Conservation (phyloP, 495 filamentous ascomycete genomes). For the Penicillium herquei region DNA sequence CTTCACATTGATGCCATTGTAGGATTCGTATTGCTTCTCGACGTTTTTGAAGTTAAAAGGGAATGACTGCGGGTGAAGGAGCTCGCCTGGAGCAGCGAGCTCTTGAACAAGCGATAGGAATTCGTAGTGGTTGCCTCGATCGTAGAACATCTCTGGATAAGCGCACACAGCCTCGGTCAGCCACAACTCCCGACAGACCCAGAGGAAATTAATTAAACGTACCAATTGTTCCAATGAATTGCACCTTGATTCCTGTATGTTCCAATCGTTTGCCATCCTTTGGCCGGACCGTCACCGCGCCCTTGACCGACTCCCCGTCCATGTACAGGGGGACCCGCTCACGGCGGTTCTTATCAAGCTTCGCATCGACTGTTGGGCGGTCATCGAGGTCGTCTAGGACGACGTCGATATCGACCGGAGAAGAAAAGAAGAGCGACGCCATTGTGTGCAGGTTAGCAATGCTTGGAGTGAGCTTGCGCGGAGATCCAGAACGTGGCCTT, state of each 20-base stretch:
- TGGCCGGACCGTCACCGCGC: constrained; percentile 87
- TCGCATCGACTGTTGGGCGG: constrained; percentile 91
- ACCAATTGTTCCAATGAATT: constrained; percentile 99
- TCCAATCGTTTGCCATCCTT: constrained; percentile 98
- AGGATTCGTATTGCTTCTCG: constrained; percentile 99
- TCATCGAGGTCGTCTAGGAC: constrained; percentile 95
- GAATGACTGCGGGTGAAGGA: constrained; percentile 97
- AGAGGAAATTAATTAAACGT: constrained; percentile 8
- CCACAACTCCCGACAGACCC: not conserved
- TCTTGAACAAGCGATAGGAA: constrained; percentile 96
- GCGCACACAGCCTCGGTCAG: not conserved
- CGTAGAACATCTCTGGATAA: constrained; percentile 92
- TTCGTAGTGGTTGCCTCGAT: constrained; percentile 98
- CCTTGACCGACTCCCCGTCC: constrained; percentile 98
- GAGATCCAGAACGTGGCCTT: constrained; percentile 22
- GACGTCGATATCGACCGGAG: constrained; percentile 97
- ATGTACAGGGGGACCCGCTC: constrained; percentile 97
- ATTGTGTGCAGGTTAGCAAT: constrained; percentile 49
- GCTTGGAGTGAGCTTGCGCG: constrained; percentile 9
- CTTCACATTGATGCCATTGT: constrained; percentile 99
- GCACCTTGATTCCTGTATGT: constrained; percentile 98
- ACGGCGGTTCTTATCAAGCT: constrained; percentile 93
- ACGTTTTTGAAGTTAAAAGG: constrained; percentile 99
- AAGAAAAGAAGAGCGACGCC: constrained; percentile 95
- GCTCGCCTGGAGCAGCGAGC: constrained; percentile 91